Evolutionary conservation across 2,329 filamentous ascomycete genomes (phyloP).

Genomic region (Acrocalymma vagum): DNA sequence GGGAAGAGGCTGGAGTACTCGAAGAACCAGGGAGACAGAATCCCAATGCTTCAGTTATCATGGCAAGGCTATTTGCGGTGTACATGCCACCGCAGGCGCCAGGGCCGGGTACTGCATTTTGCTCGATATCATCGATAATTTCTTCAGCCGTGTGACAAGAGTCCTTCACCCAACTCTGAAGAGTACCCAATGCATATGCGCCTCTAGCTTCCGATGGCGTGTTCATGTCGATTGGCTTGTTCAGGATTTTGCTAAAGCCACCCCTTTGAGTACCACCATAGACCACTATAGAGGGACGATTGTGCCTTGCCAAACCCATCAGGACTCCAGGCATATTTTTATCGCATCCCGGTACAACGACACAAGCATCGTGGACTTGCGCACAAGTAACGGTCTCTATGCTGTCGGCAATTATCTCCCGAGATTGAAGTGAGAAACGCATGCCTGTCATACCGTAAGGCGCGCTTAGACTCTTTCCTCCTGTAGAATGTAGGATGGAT

Average conservation of each 20-base stretch:
- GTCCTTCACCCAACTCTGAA: conserved; percentile 73
- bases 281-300: conserved; percentile 90
- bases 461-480: background rate
- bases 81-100: conserved; percentile 91
- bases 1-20: conserved; percentile 78
- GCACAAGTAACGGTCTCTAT: conserved; percentile 91
- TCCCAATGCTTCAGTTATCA: conserved; percentile 86
- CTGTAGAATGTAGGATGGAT: background rate
- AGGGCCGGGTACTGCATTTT: conserved; percentile 75
- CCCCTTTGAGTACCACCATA: conserved; percentile 91
- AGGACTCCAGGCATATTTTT: conserved; percentile 95
- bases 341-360: conserved; percentile 90
- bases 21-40: conserved; percentile 81
- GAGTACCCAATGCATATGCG: conserved; percentile 76
- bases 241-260: conserved; percentile 77
- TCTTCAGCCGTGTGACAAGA: conserved; percentile 75
- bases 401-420: conserved; percentile 90
- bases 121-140: conserved; percentile 82
- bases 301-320: conserved; percentile 88
- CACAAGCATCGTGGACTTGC: conserved; percentile 89
- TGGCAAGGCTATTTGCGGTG: conserved; percentile 91
- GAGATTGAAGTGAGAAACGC: conserved; percentile 86
- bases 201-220: conserved; percentile 87
- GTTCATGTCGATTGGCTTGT: conserved; percentile 82
- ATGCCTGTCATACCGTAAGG: conserved; percentile 68